Conservation (phyloP, 1,284 basidiomycete genomes). For the Ceratobasidium sp. region DNA sequence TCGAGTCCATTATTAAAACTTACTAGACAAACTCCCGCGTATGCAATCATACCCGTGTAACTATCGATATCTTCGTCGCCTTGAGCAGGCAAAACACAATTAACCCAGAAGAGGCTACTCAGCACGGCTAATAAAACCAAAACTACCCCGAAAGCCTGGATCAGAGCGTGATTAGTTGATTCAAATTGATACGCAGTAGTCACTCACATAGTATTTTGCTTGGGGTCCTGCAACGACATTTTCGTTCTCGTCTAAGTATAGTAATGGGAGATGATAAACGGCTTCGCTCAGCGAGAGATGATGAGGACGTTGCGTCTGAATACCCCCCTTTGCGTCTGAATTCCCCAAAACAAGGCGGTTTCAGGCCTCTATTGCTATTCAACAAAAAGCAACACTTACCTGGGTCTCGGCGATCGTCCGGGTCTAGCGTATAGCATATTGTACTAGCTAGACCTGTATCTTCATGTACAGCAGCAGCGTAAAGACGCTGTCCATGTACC, state of each 20-base stretch:
- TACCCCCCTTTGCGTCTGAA: too few species aligned
- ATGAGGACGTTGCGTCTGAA: background rate
- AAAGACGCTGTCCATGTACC: background rate
- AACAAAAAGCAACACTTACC: background rate
- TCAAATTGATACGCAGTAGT: too few species aligned
- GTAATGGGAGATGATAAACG: too few species aligned
- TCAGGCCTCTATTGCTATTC: background rate
- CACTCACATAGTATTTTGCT: too few species aligned
- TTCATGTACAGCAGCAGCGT: background rate
- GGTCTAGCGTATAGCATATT: background rate
- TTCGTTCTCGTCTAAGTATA: too few species aligned
- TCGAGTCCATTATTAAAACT: background rate
- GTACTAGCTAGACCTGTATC: background rate
- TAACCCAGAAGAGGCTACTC: background rate
- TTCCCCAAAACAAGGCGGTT: too few species aligned
- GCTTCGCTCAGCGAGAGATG: too few species aligned
- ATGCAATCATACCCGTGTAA: background rate
- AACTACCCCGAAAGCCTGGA: background rate
- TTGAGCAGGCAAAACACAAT: background rate
- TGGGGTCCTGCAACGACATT: too few species aligned
- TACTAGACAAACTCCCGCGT: background rate
- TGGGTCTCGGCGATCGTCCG: background rate
- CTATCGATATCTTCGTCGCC: constrained; percentile 1
- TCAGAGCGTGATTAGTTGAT: background rate
- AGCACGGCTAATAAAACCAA: background rate